Percentiles rank a stretch among this genome's conserved stretches.
Evolutionary conservation across 2,329 filamentous ascomycete species (phyloP).

Genomic region (Fusarium caatingaense): DNA sequence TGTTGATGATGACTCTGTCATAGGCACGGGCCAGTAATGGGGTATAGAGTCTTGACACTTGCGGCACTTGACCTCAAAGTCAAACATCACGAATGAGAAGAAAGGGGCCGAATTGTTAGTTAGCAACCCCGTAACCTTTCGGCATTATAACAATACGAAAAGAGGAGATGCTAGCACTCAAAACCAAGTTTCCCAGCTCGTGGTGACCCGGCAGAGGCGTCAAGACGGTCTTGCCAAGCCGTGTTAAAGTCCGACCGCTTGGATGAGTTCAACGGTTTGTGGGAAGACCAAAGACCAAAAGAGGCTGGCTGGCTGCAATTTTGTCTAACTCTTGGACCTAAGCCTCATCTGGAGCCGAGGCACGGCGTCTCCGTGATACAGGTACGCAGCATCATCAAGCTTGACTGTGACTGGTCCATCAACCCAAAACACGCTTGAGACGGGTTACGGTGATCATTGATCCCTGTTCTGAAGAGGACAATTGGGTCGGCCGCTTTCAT

Average conservation of each 20-base stretch:
- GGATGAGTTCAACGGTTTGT: slow-evolving; percentile 28
- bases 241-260: slow-evolving; percentile 31
- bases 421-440: slow-evolving; percentile 46
- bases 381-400: slow-evolving; percentile 4
- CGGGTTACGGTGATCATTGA: slow-evolving; percentile 30
- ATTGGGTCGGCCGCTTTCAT: slow-evolving; percentile 33
- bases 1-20: slow-evolving; percentile 3
- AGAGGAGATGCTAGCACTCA: slow-evolving; percentile 1
- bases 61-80: slow-evolving; percentile 12
- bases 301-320: slow-evolving; percentile 4
- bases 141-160: slow-evolving; percentile 6
- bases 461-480: slow-evolving; percentile 29
- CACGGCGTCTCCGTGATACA: slow-evolving; percentile 44
- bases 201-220: slow-evolving; percentile 27
- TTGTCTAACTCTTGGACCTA: not conserved
- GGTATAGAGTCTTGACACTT: not conserved
- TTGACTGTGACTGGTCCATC: slow-evolving; percentile 22
- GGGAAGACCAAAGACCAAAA: not conserved
- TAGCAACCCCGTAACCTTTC: not conserved
- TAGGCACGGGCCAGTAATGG: slow-evolving; percentile 22
- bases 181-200: slow-evolving; percentile 32
- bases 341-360: slow-evolving; percentile 32
- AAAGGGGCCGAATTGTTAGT: not conserved
- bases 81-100: not conserved
- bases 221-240: slow-evolving; percentile 18